These are phyloP conservation scores for Sclerotinia nivalis DNA, from an alignment of 2,329 filamentous ascomycete species.

Conservation along the genomic window DNA sequence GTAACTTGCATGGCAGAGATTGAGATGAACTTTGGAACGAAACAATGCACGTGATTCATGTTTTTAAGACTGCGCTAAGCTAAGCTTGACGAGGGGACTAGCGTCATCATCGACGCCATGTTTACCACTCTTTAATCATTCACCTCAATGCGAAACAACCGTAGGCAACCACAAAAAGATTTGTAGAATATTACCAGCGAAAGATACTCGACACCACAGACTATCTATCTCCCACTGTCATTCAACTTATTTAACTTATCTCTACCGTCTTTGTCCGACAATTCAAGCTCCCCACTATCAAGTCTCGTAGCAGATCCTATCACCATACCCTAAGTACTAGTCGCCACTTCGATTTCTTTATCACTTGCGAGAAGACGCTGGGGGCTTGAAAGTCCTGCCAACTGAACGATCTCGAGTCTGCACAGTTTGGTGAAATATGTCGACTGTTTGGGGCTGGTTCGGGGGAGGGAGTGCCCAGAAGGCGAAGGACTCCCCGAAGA, in stretches of 20 bases:
- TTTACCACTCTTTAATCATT: conserved; percentile 32
- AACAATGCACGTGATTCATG: background rate
- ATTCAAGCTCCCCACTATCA: conserved; percentile 35
- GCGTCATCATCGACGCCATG: conserved; percentile 28
- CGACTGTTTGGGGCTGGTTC: conserved; percentile 83
- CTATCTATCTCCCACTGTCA: background rate
- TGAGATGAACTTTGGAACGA: conserved; percentile 5
- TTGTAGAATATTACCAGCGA: background rate
- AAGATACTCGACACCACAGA: conserved; percentile 1
- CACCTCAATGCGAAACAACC: conserved; percentile 27
- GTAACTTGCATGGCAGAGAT: background rate
- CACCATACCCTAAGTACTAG: conserved; percentile 21
- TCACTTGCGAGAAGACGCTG: conserved; percentile 7
- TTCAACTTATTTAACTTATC: background rate
- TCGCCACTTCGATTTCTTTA: background rate
- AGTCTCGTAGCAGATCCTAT: conserved; percentile 9
- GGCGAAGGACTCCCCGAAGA: conserved; percentile 93
- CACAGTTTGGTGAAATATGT: conserved; percentile 50
- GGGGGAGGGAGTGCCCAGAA: conserved; percentile 79
- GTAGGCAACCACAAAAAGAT: conserved; percentile 30
- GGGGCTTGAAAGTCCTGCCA: conserved; percentile 22
- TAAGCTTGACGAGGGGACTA: conserved; percentile 24
- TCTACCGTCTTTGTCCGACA: conserved; percentile 27
- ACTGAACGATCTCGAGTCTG: conserved; percentile 24
- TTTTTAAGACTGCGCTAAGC: conserved; percentile 4